A percentile compares a stretch with the other conserved stretches of the same genome.
Evolutionary conservation across 1,139 yeast genomes (phyloP).

Genomic region (Zygosaccharomyces pseudobailii): DNA sequence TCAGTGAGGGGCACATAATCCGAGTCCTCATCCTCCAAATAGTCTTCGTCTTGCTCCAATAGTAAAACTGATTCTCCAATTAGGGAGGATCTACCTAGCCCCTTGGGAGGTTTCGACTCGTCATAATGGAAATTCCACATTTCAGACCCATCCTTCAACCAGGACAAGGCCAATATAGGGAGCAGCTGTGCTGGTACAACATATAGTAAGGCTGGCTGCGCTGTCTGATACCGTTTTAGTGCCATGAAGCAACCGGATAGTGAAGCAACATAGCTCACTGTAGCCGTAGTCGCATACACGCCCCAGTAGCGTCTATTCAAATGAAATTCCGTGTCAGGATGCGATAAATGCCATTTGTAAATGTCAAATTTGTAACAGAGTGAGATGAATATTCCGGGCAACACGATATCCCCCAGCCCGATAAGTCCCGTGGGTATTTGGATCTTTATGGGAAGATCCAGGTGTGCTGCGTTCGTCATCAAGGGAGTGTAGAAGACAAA

Average conservation of each 20-base stretch:
- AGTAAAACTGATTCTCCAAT: conserved; percentile 14
- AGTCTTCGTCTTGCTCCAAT: conserved; percentile 10
- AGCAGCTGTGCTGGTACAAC: conserved; percentile 50
- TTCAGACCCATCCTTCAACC: conserved; percentile 40
- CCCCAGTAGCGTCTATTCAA: conserved; percentile 21
- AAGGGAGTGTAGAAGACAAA: conserved; percentile 62
- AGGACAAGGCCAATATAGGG: conserved; percentile 36
- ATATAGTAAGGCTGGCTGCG: conserved; percentile 67
- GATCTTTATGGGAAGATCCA: conserved; percentile 46
- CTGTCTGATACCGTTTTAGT: conserved; percentile 39
- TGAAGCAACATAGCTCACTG: conserved; percentile 41
- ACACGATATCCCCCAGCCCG: conserved; percentile 48
- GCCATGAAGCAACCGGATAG: conserved; percentile 42
- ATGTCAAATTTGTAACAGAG: conserved; percentile 27
- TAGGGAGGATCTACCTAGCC: background rate
- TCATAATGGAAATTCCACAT: conserved; percentile 38
- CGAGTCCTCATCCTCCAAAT: conserved; percentile 13
- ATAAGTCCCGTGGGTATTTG: conserved; percentile 33
- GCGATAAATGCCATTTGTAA: conserved; percentile 24
- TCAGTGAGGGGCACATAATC: conserved; percentile 11
- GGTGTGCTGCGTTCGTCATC: conserved; percentile 53
- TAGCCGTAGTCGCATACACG: conserved; percentile 16
- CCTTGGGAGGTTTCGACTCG: conserved; percentile 5
- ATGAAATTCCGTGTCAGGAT: conserved; percentile 24
- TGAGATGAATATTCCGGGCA: conserved; percentile 26